Evolutionary conservation across 139 green algal genomes (phyloP).

Genomic region (Zygnema cylindricum): DNA sequence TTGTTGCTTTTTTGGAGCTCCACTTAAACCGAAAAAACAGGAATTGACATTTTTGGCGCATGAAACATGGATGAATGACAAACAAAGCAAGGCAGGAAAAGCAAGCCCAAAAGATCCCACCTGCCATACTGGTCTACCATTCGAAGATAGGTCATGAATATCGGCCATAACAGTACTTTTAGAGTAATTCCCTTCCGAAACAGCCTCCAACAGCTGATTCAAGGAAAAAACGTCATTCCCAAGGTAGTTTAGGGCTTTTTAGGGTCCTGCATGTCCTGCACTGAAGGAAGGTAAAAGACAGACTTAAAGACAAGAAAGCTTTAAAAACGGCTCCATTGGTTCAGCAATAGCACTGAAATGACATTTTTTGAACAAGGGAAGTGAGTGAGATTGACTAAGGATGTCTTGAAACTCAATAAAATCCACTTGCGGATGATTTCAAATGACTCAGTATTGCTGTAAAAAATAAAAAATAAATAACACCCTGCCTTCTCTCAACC

Average conservation of each 20-base stretch:
- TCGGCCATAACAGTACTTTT: not conserved
- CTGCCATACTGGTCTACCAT: not conserved
- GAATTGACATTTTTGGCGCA: no score
- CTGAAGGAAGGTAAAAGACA: no score
- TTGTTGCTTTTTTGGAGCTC: not conserved
- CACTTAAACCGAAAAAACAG: no score
- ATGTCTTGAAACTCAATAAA: not conserved
- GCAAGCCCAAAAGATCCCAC: no score
- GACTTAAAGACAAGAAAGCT: not conserved
- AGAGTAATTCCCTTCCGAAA: no score
- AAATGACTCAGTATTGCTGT: not conserved
- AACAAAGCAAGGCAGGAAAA: no score
- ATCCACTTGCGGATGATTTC: not conserved
- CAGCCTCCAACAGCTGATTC: not conserved
- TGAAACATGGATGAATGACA: no score
- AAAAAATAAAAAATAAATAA: not conserved
- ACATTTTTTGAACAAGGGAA: not conserved
- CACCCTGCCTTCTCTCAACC: not conserved
- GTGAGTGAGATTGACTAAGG: not conserved
- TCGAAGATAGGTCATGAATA: not conserved
- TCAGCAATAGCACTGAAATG: no score
- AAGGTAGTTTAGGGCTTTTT: no score
- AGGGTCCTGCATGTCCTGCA: no score
- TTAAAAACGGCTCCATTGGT: no score
- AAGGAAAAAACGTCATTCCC: not conserved